Conservation (phyloP, 2,329 filamentous ascomycete species). For the Aspergillus puulaauensis region DNA sequence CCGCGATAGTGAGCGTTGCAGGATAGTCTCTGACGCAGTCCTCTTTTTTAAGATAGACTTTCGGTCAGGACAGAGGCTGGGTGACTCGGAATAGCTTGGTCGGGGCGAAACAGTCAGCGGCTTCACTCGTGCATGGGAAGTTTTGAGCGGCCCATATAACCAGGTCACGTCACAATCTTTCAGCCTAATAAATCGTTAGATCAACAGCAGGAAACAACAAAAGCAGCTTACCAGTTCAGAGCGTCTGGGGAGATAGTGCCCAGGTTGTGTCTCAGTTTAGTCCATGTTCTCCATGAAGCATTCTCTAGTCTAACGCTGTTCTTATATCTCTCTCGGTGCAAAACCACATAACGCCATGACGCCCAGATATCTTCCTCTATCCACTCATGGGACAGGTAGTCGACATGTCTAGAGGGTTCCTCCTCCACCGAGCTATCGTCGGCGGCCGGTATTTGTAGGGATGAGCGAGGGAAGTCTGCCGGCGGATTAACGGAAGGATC, state of each 20-base stretch:
- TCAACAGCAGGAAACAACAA: background rate
- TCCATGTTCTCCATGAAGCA: constrained; percentile 96
- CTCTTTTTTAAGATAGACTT: constrained; percentile 96
- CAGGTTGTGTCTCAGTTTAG: constrained; percentile 83
- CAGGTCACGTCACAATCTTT: constrained; percentile 98
- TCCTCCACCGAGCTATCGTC: constrained; percentile 76
- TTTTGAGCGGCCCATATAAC: constrained; percentile 90
- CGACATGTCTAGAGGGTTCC: constrained; percentile 83
- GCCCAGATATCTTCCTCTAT: constrained; percentile 95
- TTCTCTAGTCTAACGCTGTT: constrained; percentile 87
- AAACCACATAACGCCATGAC: constrained; percentile 91
- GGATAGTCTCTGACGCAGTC: constrained; percentile 92
- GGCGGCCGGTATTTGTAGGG: constrained; percentile 64
- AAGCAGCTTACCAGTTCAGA: constrained; percentile 75
- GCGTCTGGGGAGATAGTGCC: constrained; percentile 87
- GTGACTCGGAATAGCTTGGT: constrained; percentile 57
- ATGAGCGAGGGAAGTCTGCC: constrained; percentile 42
- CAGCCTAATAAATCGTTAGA: constrained; percentile 58
- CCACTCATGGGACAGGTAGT: constrained; percentile 92
- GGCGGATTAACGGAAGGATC: too few relatives aligned
- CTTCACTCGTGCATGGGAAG: constrained; percentile 59
- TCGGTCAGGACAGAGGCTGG: constrained; percentile 68
- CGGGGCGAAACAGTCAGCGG: constrained; percentile 50
- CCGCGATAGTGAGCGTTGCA: constrained; percentile 82
- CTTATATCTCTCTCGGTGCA: constrained; percentile 73